These are phyloP conservation scores for Margaritispora aquatica DNA, from an alignment of 495 filamentous ascomycete species.

Conservation along the genomic window DNA sequence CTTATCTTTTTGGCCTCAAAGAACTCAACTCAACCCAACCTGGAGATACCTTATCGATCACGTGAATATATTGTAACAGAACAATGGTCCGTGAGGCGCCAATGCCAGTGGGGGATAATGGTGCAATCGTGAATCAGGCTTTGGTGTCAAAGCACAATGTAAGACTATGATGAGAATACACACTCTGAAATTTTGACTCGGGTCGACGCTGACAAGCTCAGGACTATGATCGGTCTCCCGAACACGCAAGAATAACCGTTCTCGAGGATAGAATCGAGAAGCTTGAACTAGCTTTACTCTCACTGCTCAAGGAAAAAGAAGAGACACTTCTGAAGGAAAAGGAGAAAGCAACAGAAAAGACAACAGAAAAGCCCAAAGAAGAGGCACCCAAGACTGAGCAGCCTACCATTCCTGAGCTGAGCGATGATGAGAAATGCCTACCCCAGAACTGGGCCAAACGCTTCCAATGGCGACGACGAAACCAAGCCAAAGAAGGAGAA, in stretches of 20 bases:
- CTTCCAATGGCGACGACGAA: constrained; percentile 1
- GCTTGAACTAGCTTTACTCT: background rate
- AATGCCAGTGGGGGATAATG: background rate
- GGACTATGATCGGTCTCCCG: background rate
- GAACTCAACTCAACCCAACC: too few species aligned
- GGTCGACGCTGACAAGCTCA: background rate
- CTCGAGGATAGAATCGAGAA: constrained; percentile 1
- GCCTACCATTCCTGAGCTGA: background rate
- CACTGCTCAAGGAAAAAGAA: constrained; percentile 1
- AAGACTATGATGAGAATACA: too few species aligned
- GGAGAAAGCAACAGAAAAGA: background rate
- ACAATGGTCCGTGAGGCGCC: background rate
- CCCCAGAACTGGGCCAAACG: background rate
- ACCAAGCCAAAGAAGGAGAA: background rate
- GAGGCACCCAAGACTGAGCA: background rate
- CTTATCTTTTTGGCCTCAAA: too few species aligned
- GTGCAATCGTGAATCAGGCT: background rate
- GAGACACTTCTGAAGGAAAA: background rate
- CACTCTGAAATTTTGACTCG: too few species aligned
- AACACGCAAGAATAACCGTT: background rate
- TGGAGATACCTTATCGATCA: background rate
- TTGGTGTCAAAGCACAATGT: background rate
- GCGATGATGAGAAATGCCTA: background rate
- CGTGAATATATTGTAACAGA: too few species aligned
- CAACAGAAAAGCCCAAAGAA: background rate